Conservation (phyloP, 225 moss, liverwort and hornwort species). For the Marchantia polymorpha region DNA sequence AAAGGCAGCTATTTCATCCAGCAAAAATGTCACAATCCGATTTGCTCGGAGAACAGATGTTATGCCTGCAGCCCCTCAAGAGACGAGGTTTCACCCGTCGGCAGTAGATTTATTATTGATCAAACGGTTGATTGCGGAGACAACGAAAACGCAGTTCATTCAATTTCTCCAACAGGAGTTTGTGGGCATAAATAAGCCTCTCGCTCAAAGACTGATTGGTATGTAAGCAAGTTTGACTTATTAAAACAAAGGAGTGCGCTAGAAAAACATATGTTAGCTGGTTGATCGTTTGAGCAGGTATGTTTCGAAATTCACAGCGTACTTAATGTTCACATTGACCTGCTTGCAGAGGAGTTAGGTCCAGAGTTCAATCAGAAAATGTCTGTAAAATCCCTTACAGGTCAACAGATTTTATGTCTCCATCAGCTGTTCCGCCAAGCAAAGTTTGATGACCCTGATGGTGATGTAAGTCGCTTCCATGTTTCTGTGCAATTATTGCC, state of each 20-base stretch:
- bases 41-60: constrained; percentile 90
- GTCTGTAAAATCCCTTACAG: constrained; percentile 69
- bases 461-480: constrained; percentile 51
- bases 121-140: constrained; percentile 81
- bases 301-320: background rate
- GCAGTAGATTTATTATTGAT: constrained; percentile 94
- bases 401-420: constrained; percentile 84
- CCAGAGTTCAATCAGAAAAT: constrained; percentile 72
- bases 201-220: constrained; percentile 97
- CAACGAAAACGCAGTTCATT: constrained; percentile 60
- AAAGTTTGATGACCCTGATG: constrained; percentile 94
- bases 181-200: constrained; percentile 73
- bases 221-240: constrained; percentile 3
- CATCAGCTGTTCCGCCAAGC: constrained; percentile 97
- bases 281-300: background rate
- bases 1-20: constrained; percentile 35
- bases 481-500: background rate
- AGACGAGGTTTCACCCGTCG: constrained; percentile 93
- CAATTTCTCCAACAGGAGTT: constrained; percentile 93
- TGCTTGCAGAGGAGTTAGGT: constrained; percentile 69
- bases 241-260: too few species aligned
- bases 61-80: constrained; percentile 91
- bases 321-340: background rate
- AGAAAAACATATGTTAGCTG: too few species aligned
- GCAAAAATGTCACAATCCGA: constrained; percentile 86